phyloP scores from a whole-genome alignment of 2,329 filamentous ascomycete genomes.

The Scytalidium sp. region DNA sequence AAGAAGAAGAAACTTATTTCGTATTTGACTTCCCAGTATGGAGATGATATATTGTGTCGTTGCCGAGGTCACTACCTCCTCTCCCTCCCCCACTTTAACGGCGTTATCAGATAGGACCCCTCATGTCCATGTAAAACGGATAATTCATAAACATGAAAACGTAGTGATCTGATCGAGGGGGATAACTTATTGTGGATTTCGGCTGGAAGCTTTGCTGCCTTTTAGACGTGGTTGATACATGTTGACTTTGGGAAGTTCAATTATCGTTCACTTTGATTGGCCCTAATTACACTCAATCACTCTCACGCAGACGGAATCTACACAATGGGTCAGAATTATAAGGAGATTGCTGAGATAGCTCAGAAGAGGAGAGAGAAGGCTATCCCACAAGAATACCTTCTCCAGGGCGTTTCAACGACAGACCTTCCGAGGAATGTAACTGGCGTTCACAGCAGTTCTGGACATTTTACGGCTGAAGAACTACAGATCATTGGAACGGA shows the following conservation, averaged over 20 bases:
- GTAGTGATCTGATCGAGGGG: too few relatives aligned
- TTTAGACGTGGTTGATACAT: too few relatives aligned
- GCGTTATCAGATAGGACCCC: too few relatives aligned
- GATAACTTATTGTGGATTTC: too few relatives aligned
- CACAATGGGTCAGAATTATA: conserved; percentile 30
- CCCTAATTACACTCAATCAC: too few relatives aligned
- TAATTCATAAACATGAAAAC: too few relatives aligned
- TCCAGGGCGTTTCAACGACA: conserved; percentile 16
- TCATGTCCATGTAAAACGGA: too few relatives aligned
- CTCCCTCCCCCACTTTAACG: neutral
- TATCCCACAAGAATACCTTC: conserved; percentile 26
- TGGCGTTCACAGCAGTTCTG: conserved; percentile 18
- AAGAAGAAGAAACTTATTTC: too few relatives aligned
- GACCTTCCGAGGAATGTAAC: conserved; percentile 23
- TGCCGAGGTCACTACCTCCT: neutral
- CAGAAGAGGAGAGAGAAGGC: conserved; percentile 29
- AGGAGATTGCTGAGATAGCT: conserved; percentile 33
- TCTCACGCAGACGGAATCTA: neutral
- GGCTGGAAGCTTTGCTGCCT: too few relatives aligned
- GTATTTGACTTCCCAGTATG: too few relatives aligned
- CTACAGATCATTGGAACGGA: conserved; percentile 44
- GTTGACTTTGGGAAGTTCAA: too few relatives aligned
- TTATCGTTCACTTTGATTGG: too few relatives aligned
- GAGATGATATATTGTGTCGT: neutral
- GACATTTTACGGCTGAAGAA: conserved; percentile 35